A percentile compares a stretch with the other conserved stretches of the same genome.
Conservation (phyloP, 2,329 filamentous ascomycete species). For the Colletotrichum phormii region DNA sequence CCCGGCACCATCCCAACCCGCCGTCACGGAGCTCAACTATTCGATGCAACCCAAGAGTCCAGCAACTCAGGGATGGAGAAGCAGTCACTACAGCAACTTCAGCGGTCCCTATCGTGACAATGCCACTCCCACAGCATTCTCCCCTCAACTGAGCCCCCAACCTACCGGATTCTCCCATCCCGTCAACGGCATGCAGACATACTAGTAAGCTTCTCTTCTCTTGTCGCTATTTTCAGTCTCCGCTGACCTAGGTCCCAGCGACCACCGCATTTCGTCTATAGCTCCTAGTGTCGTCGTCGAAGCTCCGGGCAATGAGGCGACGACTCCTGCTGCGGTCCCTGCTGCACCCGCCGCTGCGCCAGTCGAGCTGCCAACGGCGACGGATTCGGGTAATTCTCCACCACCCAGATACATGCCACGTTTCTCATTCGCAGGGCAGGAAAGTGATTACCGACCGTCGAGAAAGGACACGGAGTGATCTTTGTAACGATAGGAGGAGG, state of each 20-base stretch:
- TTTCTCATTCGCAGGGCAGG: conserved; percentile 45
- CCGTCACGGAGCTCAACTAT: conserved; percentile 29
- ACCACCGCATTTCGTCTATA: conserved; percentile 27
- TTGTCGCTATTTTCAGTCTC: conserved; percentile 7
- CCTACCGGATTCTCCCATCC: conserved; percentile 12
- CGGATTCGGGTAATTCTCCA: conserved; percentile 46
- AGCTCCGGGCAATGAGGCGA: conserved; percentile 22
- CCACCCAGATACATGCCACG: conserved; percentile 47
- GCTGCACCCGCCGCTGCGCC: conserved; percentile 30
- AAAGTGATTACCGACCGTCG: background rate
- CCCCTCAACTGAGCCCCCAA: conserved; percentile 35
- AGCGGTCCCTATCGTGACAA: conserved; percentile 39
- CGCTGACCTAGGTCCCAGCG: background rate
- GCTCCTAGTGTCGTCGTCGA: conserved; percentile 27
- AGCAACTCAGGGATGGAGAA: conserved; percentile 41
- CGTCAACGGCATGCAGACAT: conserved; percentile 29
- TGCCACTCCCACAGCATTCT: conserved; percentile 6
- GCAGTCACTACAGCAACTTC: conserved; percentile 39
- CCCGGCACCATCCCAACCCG: background rate
- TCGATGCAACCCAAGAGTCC: conserved; percentile 43
- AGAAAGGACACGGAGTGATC: background rate
- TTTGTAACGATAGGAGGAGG: background rate
- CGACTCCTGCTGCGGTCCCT: conserved; percentile 25
- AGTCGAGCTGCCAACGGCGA: conserved; percentile 50
- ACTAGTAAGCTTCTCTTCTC: conserved; percentile 43